Conservation (phyloP, 345 rosid genomes). For the Anacardium occidentale region DNA sequence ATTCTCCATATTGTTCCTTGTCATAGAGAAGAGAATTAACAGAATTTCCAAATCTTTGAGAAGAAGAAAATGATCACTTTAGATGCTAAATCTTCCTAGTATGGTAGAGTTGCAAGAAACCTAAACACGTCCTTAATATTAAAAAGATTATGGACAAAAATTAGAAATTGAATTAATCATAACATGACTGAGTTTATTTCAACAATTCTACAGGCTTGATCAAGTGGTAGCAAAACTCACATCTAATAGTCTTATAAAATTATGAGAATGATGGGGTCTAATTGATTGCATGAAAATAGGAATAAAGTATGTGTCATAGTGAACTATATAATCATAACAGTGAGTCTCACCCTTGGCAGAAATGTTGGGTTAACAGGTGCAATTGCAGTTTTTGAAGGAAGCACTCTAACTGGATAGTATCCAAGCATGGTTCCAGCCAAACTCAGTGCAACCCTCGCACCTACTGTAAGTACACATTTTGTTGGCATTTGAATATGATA, state of each 20-base stretch:
- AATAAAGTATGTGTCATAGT: neutral
- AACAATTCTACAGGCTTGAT: neutral
- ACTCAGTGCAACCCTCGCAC: slow-evolving; percentile 82
- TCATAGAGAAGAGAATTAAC: neutral
- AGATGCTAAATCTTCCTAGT: neutral
- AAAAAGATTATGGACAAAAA: neutral
- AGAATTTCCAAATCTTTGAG: neutral
- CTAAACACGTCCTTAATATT: neutral
- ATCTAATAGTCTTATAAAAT: neutral
- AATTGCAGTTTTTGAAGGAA: slow-evolving; percentile 98
- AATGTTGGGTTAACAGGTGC: slow-evolving; percentile 99
- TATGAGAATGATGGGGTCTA: neutral
- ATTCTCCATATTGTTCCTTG: neutral
- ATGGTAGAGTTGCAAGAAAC: neutral
- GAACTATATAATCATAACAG: neutral
- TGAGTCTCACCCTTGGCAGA: slow-evolving; percentile 76
- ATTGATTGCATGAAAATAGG: neutral
- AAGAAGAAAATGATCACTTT: neutral
- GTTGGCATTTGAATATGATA: slow-evolving; percentile 22
- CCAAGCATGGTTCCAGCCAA: slow-evolving; percentile 93
- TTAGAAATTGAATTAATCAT: neutral
- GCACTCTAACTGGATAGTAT: slow-evolving; percentile 84
- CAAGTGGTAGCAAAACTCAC: neutral
- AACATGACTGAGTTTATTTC: neutral
- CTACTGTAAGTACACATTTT: slow-evolving; percentile 50